Base-by-base conservation (phyloP, 2,329 filamentous ascomycete species). In the Daldinia sp. region DNA sequence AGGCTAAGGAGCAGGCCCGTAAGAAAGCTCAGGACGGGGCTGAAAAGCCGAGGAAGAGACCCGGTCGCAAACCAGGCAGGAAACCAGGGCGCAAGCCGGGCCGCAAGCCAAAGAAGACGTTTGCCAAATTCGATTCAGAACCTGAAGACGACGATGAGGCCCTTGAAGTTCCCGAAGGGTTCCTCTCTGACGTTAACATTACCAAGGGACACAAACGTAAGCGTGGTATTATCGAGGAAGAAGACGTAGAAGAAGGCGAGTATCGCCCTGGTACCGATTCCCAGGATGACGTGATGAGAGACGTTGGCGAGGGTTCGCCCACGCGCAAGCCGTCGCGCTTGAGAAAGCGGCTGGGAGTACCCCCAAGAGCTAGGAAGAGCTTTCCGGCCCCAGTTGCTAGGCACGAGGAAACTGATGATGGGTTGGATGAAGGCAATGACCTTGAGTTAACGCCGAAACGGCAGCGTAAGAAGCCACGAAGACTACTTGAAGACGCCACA, bases 21-120 rank as follows among this genome's bases (percentile, higher is more conserved):
- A 65, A 61, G 2, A 68, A 56, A 35, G 62, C 67, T n/a, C 47
- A 60, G 19, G 50, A 17, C 19, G 63, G 70, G 41, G 69, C 68
- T 2, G 71, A 70, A 30, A 72, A 66, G 37, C 52, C 58, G 41
- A 72, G 55, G 51, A 74, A 74, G 58, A 73, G 71, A 39, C 71
- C 72, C 3, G 72, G 71, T 13, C 70, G 70, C 25, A 75, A 74
- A 51, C 71, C 71, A 3, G 69, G 73, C 10, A 69, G 72, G 2
- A 73, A 71, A 25, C 70, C 71, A 3, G 69, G 70, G 2, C 70
- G 70, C 25, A 71, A 71, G 48, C 69, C 69, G 8, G 73, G 74
- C 4, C 69, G 67, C 35, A 74, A 74, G 34, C 73, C 73, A 15
- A 72, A 71, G 54, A 74, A 75, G 61, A 71, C 69, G 11, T 73